Base-by-base conservation (phyloP, 176 grass and related monocot species). In the Lolium rigidum region DNA sequence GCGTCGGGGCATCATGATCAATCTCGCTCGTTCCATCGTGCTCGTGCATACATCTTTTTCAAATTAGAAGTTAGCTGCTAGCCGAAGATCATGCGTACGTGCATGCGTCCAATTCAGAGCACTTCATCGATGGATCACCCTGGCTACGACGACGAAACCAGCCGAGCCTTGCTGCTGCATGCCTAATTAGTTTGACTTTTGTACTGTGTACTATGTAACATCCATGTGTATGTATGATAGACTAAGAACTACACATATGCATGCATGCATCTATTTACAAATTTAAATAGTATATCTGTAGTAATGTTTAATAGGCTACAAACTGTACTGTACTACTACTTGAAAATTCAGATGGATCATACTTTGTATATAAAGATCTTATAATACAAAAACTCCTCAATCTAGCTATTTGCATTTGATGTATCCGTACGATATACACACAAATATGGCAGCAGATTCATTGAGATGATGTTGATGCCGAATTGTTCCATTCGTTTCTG, bases 201-300 rank as follows among this genome's bases (percentile, higher is more conserved):
- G 21, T 48, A n/a, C 20, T 48, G 10, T 73, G 43, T 48, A 7
- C 31, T 35, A 35, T 35, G 31, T 35, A 48, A 5, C 44, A 35
- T 15, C 10, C 68, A 71, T 71, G 68, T 72, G 20, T 72, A 72
- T 72, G 68, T 71, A 71, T 46, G 69, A 46, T 71, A 71, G 69
- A 71, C 39, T 71, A 71, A 71, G 44, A 71, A 71, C 5, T 71
- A 71, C 39, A 71, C 20, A 71, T 43, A 20, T 66, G 14, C 26
- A 35, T 35, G 31, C 31, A 35, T 35, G 31, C 31, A 35, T 35
- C 31, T 35, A 35, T 35, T 35, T 35, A 35, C 3, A 35, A 35
- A 35, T 35, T 35, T 35, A 2, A 35, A 35, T 35, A 35, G 31
- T 35, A 35, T 35, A 35, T 35, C 31, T 35, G 3, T 17, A 65